phyloP scores from a whole-genome alignment of 179 eudicot genomes.

The Drosera spatulata region DNA sequence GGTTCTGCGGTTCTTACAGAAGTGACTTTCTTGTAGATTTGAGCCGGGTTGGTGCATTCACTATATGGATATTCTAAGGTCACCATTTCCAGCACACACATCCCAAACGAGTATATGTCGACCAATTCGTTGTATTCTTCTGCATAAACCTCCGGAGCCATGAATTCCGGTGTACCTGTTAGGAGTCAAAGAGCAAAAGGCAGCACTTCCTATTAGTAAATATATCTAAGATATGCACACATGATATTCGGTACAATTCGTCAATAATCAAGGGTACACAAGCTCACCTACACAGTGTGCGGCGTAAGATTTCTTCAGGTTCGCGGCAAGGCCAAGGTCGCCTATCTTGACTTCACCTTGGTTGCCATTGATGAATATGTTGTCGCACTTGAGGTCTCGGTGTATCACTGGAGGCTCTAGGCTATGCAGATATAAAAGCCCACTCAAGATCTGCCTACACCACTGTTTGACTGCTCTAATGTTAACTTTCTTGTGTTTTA shows the following conservation, averaged over 20 bases:
- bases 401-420: constrained; percentile 93
- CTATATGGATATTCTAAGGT: constrained; percentile 87
- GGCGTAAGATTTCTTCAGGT: constrained; percentile 67
- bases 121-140: constrained; percentile 93
- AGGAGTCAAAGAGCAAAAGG: no score
- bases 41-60: constrained; percentile 92
- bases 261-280: no score
- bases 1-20: no score
- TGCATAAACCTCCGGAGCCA: constrained; percentile 96
- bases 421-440: constrained; percentile 80
- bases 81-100: constrained; percentile 88
- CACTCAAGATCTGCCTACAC: constrained; percentile 84
- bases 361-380: constrained; percentile 86
- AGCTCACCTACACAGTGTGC: constrained; percentile 86
- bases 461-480: constrained; percentile 88
- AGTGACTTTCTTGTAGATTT: constrained; percentile 87
- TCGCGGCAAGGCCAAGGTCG: constrained; percentile 87
- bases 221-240: no score
- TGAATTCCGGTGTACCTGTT: constrained; percentile 89
- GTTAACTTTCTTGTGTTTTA: constrained; percentile 86
- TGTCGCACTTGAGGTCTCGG: constrained; percentile 87
- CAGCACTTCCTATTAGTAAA: no score
- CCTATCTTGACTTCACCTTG: constrained; percentile 96
- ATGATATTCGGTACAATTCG: neutral
- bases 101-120: constrained; percentile 89